phyloP scores from a whole-genome alignment of 805 yeast genomes.

The Teunomyces lycoperdinae region DNA sequence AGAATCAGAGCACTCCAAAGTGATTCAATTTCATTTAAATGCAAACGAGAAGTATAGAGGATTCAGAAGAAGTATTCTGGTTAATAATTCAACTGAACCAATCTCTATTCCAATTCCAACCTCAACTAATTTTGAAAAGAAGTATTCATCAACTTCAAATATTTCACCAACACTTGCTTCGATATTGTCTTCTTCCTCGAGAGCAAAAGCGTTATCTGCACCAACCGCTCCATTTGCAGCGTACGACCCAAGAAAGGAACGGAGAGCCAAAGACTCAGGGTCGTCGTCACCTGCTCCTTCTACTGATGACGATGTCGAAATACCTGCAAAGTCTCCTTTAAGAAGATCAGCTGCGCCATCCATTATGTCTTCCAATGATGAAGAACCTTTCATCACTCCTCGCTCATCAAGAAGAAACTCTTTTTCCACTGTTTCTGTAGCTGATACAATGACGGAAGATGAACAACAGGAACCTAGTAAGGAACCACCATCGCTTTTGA shows the following conservation, averaged over 20 bases:
- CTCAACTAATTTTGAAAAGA: not conserved
- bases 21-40: conserved; percentile 23
- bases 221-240: conserved; percentile 16
- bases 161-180: conserved; percentile 12
- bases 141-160: conserved; percentile 5
- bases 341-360: conserved; percentile 5
- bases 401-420: conserved; percentile 22
- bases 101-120: conserved; percentile 13
- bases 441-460: conserved; percentile 8
- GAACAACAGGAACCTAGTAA: conserved; percentile 3
- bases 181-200: conserved; percentile 10
- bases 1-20: not conserved
- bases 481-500: conserved; percentile 9
- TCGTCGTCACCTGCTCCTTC: conserved; percentile 10
- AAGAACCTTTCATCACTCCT: conserved; percentile 24
- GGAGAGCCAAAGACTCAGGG: conserved; percentile 11
- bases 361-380: conserved; percentile 2
- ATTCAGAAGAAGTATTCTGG: conserved; percentile 35
- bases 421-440: not conserved
- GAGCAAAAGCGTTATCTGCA: conserved; percentile 9
- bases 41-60: conserved; percentile 39
- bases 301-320: conserved; percentile 9
- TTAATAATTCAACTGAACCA: conserved; percentile 17
- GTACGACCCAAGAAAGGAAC: conserved; percentile 22
- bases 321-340: conserved; percentile 13